Evolutionary conservation across 108 stramenopile genomes (phyloP), one percentile per base, ranked within the genome.

Genomic region (Stephanodiscus triporus): DNA sequence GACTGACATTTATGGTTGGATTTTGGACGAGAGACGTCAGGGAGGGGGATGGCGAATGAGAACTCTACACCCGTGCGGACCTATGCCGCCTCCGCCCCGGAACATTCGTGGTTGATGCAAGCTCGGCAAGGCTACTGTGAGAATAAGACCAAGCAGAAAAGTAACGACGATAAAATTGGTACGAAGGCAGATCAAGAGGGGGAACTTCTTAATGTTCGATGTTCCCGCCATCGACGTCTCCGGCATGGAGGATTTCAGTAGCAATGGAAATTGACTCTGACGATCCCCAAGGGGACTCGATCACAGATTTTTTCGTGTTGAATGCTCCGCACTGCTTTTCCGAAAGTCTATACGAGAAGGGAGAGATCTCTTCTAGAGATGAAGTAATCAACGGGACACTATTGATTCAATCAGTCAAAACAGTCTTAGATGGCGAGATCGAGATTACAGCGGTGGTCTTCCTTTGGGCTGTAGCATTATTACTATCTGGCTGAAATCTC

Each of bases 11-110:
- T 30, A 87, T 96, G 89, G 91, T 96, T 7, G 95, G 95, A 30
- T 96, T 96, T 64, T 96, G 95, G 95, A 92, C 89, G 45, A 57
- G 91, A 68, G 64, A 81, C 45, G 95, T 96, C 42, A 85, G 87
- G 1, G 84, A 90, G 38, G 77, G 53, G 26, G 92, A 92, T 82
- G 89, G 83, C 59, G 64, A 69, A 40, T 71, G 85, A 45, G 53
- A 73, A 36, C 40, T 94, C 13, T 95, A 95, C 74, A 90, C 90
- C 13, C 95, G 2, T 96, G 95, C 80, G 91, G 92, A 22, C 91
- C 86, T 37, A 68, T 96, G 7, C 95, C 95, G 37, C 87, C 88
- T 16, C 64, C 88, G 9, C 34, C 11, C 66, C 79, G 6, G 86
- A 90, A 63, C 88, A 91, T 68, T 64, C 89, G 8, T 91, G 90